Base-by-base conservation (phyloP, 441 rosid species). In the Populus hybrid region DNA sequence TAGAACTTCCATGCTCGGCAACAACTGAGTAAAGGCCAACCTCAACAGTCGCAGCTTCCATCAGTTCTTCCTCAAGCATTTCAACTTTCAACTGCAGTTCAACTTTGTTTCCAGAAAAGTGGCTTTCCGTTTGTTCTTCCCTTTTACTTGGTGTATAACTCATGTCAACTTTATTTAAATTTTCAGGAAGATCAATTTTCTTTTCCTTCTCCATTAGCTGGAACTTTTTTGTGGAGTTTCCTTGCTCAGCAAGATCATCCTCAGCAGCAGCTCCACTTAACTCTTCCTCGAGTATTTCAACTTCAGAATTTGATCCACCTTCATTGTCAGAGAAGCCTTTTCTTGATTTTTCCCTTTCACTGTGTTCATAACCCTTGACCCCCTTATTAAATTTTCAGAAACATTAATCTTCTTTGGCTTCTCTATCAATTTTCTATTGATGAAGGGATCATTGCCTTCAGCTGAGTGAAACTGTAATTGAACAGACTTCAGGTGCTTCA, bases 1-100 rank as follows among this genome's bases (percentile, higher is more conserved):
- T 84, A 11, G 99, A 92, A 86, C 97, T 89, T 34, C 98, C 91
- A 77, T 95, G 99, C 81, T 95, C 99, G 69, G 99, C 93, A 57
- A 87, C 89, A 40, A 93, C 87, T 32, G 98, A 91, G 81, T 92
- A 95, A 83, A 95, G 87, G 59, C 94, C 93, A 78, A 88, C 89
- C 89, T 95, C 98, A 73, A 92, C 73, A 74, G 85, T 94, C 24
- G 98, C 99, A 73, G 94, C 89, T 89, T 94, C 99, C 84, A 87
- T 86, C 72, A 95, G 73, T 86, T 95, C 98, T 84, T 92, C 97
- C 85, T 92, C 90, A 40, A 93, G 89, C 82, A 81, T 83, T 78
- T 88, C 87, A 38, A 88, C 82, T 78, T 76, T 89, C 74, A 77
- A 72, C 72, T 88, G 89, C 73, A 88, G 80, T 40, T 81, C 87